Conservation (phyloP, 169 alveolate species). For the Plasmodium coatneyi region DNA sequence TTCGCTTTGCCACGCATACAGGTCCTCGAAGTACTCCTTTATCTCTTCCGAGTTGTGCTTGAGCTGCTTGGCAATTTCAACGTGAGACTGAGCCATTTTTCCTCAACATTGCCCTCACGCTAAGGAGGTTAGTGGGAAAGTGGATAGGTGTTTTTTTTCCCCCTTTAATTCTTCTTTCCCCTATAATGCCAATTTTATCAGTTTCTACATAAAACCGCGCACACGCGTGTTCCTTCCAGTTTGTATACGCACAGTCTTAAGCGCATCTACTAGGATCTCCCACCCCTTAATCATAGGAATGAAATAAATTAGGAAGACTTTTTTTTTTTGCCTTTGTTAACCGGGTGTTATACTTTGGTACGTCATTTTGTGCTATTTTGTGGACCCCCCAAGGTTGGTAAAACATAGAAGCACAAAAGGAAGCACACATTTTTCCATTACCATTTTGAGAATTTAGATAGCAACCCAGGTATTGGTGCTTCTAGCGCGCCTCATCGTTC, state of each 20-base stretch:
- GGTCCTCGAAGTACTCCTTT: slow-evolving; percentile 69
- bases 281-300: neutral
- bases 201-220: neutral
- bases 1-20: slow-evolving; percentile 68
- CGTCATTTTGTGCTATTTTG: neutral
- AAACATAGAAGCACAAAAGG: neutral
- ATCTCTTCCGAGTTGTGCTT: slow-evolving; percentile 67
- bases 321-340: neutral
- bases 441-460: neutral
- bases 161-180: neutral
- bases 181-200: neutral
- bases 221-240: neutral
- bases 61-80: slow-evolving; percentile 74
- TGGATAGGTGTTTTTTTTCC: neutral
- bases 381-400: neutral
- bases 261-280: neutral
- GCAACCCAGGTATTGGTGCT: neutral
- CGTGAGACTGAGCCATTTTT: slow-evolving; percentile 67
- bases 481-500: neutral
- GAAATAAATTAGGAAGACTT: neutral
- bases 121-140: neutral
- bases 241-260: neutral
- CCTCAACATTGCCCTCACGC: neutral
- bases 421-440: neutral
- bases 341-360: neutral